Evolutionary conservation across 345 rosid species (phyloP).

Genomic region (Corchorus olitorius): DNA sequence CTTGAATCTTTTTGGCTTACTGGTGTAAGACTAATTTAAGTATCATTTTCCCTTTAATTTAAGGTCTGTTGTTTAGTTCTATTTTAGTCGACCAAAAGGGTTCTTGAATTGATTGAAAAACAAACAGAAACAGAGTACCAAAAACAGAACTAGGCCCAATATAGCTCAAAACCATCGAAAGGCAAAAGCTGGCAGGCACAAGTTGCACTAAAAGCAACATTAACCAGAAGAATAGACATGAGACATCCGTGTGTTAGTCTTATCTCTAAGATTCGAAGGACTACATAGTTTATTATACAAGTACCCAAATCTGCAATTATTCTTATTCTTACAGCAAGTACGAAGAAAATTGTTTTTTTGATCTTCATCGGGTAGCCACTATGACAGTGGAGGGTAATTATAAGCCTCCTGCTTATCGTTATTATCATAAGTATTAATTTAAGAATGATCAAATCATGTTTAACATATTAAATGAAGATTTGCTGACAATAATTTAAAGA

Average conservation of each 20-base stretch:
- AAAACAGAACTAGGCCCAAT: background rate
- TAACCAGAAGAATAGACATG: background rate
- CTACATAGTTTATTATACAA: background rate
- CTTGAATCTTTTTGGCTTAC: background rate
- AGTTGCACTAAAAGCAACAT: background rate
- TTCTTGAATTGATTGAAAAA: background rate
- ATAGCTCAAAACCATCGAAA: background rate
- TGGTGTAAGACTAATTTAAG: background rate
- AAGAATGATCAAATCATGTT: background rate
- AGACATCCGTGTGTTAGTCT: background rate
- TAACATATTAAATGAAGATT: conserved; percentile 6
- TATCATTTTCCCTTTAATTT: background rate
- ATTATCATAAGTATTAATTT: background rate
- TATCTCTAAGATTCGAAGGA: background rate
- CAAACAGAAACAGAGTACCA: background rate
- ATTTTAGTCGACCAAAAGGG: background rate
- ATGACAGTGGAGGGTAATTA: background rate
- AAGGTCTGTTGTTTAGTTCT: background rate
- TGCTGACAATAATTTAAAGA: conserved; percentile 2
- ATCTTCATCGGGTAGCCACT: background rate
- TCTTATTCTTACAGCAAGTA: too few species aligned
- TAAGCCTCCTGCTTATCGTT: background rate
- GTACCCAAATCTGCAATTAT: background rate
- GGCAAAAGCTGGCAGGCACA: background rate
- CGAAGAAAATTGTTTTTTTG: too few species aligned